Conservation (phyloP, 352 stramenopile species). For the Paralagenidium karlingii region DNA sequence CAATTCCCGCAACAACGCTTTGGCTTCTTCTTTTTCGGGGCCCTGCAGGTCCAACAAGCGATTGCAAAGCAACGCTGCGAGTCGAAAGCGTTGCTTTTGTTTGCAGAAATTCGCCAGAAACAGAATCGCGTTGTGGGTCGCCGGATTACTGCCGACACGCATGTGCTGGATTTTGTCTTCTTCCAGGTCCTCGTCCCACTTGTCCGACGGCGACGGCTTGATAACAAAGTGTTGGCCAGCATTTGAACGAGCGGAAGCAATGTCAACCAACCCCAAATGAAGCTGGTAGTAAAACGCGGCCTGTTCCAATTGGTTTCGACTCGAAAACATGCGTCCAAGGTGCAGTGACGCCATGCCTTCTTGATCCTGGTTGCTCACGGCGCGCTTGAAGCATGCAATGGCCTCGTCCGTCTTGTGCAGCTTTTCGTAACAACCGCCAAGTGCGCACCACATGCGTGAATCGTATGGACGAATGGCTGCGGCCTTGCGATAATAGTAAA, state of each 20-base stretch:
- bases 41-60: slow-evolving; percentile 63
- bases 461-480: slow-evolving; percentile 92
- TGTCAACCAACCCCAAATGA: slow-evolving; percentile 34
- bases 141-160: slow-evolving; percentile 47
- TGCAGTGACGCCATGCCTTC: slow-evolving; percentile 67
- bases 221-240: not conserved
- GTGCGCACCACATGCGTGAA: slow-evolving; percentile 95
- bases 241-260: slow-evolving; percentile 1
- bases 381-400: slow-evolving; percentile 60
- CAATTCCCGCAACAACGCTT: slow-evolving; percentile 66
- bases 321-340: slow-evolving; percentile 39
- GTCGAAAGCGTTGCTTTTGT: slow-evolving; percentile 31
- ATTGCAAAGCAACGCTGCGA: slow-evolving; percentile 63
- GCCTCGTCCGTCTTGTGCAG: slow-evolving; percentile 54
- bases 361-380: slow-evolving; percentile 59
- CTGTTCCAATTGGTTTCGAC: slow-evolving; percentile 31
- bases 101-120: slow-evolving; percentile 80
- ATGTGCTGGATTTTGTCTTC: slow-evolving; percentile 22
- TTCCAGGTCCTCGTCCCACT: not conserved
- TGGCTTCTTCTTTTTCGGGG: slow-evolving; percentile 74
- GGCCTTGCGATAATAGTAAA: slow-evolving; percentile 98
- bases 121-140: slow-evolving; percentile 41
- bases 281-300: slow-evolving; percentile 65
- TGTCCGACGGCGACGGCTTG: not conserved
- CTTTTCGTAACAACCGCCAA: slow-evolving; percentile 83